Percentiles rank a stretch among this genome's conserved stretches.
These are phyloP conservation scores for Periconia sp. DNA, from an alignment of 2,329 filamentous ascomycete genomes.

Conservation along the genomic window DNA sequence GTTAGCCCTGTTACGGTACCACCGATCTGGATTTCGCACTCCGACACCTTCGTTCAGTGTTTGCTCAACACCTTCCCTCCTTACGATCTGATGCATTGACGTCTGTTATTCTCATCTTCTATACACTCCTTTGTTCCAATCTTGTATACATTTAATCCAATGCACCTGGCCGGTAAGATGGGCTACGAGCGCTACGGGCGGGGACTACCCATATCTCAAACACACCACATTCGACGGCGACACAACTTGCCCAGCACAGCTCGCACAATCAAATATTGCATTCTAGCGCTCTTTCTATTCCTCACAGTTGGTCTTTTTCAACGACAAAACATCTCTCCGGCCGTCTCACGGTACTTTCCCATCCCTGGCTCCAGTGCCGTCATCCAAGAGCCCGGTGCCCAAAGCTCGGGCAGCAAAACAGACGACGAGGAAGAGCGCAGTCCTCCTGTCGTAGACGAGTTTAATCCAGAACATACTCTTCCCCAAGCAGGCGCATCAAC, in stretches of 20 bases:
- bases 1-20: too few relatives aligned
- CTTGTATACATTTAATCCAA: background rate
- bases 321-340: conserved; percentile 1
- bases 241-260: conserved; percentile 3
- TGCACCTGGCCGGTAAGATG: conserved; percentile 2
- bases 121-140: background rate
- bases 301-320: conserved; percentile 1
- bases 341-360: conserved; percentile 4
- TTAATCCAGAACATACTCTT: background rate
- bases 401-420: background rate
- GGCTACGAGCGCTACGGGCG: background rate
- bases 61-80: background rate
- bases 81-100: background rate
- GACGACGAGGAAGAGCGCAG: background rate
- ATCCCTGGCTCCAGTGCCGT: background rate
- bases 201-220: conserved; percentile 1
- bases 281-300: conserved; percentile 2
- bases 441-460: background rate
- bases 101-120: background rate
- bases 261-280: conserved; percentile 7
- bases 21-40: too few relatives aligned
- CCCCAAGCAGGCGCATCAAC: background rate
- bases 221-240: conserved; percentile 4
- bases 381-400: background rate
- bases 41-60: background rate